Evolutionary conservation across 305 asterid genomes (phyloP), one percentile per base, ranked within the genome.

Genomic region (Ilex paraguariensis): DNA sequence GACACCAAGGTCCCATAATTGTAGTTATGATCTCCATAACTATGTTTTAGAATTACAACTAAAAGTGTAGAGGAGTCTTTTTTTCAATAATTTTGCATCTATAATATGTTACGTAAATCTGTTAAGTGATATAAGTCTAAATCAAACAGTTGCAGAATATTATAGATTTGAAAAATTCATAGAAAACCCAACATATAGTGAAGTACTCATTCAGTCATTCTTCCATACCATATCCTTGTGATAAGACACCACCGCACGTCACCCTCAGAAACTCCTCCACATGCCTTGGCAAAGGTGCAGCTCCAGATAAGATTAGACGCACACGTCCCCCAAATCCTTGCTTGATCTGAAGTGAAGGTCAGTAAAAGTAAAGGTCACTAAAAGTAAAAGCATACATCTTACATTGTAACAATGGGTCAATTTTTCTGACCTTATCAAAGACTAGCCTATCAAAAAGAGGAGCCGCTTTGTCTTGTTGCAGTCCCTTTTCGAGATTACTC

Each of bases 251-350:
- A 70, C 98, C 75, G 80, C 97, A 85, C 15, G 97, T 82, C 48
- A 87, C 98, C 68, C 98, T 74, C 61, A 89, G 75, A 78, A 92
- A 92, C 76, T 92, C 98, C 81, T 92, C 97, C 1, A 92, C 67
- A 62, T 89, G 97, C 73, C 73, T 83, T 21, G 96, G 90, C 70
- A 92, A 72, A 15, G 98, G 98, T 40, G 98, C 98, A 60, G 98
- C 98, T 57, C 98, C 98, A 31, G 98, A 81, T 48, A 89, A 71
- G 79, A 92, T 81, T 40, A 87, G 87, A 64, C 95, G 98, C 57
- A 91, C 97, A 6, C 92, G 84, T 64, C 98, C 98, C 51, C 98
- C 98, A 71, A 91, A 91, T 46, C 77, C 98, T 81, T 72, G 91
- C 79, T 81, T 88, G 55, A 91, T 87, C 98, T 91, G 63, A 67